phyloP scores from a whole-genome alignment of 768 basidiomycete species.

The Leccinum fibrillosum region DNA sequence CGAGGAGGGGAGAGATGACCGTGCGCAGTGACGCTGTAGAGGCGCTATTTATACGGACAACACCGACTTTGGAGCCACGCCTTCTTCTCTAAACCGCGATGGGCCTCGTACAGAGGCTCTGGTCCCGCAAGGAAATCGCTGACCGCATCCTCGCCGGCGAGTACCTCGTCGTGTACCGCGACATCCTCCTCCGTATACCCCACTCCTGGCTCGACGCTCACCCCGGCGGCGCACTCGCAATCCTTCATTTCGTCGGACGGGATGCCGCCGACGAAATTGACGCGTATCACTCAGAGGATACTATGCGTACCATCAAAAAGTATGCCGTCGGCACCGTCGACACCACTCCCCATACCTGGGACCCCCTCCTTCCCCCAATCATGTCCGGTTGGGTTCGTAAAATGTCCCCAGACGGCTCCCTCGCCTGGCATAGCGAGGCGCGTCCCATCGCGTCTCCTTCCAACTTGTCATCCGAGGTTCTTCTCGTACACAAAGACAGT shows the following conservation, averaged over 20 bases:
- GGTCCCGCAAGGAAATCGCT: constrained; percentile 58
- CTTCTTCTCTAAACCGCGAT: constrained; percentile 15
- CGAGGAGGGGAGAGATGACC: constrained; percentile 6
- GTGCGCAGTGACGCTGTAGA: neutral
- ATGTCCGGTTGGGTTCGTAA: constrained; percentile 79
- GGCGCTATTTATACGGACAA: constrained; percentile 26
- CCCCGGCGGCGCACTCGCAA: constrained; percentile 84
- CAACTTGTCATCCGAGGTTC: constrained; percentile 49
- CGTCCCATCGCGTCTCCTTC: constrained; percentile 35
- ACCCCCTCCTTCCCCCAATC: constrained; percentile 81
- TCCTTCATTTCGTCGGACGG: constrained; percentile 93
- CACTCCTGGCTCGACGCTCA: constrained; percentile 78
- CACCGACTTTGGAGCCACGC: neutral
- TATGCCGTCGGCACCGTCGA: constrained; percentile 73
- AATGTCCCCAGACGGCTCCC: constrained; percentile 39
- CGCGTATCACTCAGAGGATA: constrained; percentile 72
- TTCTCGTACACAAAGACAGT: constrained; percentile 52
- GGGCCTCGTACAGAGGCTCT: constrained; percentile 31
- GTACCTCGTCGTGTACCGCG: constrained; percentile 68
- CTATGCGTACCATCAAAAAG: constrained; percentile 26
- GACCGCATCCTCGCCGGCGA: constrained; percentile 73
- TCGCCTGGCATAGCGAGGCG: constrained; percentile 65
- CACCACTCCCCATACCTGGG: constrained; percentile 52
- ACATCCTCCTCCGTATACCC: constrained; percentile 63
- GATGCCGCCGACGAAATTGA: constrained; percentile 95